These are phyloP conservation scores for Tricholoma sp. DNA, from an alignment of 768 basidiomycete genomes.

Conservation along the genomic window DNA sequence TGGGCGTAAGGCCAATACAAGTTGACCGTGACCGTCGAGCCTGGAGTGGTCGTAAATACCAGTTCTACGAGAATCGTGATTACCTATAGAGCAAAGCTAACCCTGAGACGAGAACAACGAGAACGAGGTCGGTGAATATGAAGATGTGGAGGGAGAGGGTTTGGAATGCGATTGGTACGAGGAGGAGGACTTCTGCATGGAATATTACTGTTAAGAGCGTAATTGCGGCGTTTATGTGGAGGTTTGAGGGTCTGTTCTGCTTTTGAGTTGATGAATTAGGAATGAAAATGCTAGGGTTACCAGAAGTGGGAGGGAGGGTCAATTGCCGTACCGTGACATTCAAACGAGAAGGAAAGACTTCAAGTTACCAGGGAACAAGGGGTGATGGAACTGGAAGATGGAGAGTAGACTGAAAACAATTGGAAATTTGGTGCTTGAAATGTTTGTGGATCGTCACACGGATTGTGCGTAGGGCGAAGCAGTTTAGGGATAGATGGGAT, in stretches of 20 bases:
- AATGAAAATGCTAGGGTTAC: conserved; percentile 56
- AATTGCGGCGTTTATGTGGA: conserved; percentile 38
- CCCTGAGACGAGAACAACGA: conserved; percentile 45
- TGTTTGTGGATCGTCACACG: conserved; percentile 55
- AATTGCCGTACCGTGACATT: neutral
- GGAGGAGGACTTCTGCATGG: conserved; percentile 74
- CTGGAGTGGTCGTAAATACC: conserved; percentile 29
- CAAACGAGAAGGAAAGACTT: conserved; percentile 5
- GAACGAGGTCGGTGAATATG: conserved; percentile 38
- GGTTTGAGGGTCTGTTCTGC: conserved; percentile 32
- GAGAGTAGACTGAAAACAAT: conserved; percentile 66
- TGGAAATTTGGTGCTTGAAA: conserved; percentile 48
- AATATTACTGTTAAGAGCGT: conserved; percentile 65
- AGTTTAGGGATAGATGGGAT: conserved; percentile 32
- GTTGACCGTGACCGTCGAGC: conserved; percentile 61
- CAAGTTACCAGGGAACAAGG: conserved; percentile 74
- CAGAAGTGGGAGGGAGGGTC: neutral
- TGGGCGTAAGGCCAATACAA: conserved; percentile 72
- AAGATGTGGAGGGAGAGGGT: conserved; percentile 37
- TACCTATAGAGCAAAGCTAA: conserved; percentile 47
- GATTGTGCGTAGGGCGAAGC: conserved; percentile 55
- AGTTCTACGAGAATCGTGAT: neutral
- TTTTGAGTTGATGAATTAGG: conserved; percentile 40
- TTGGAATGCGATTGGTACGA: conserved; percentile 58
- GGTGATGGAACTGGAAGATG: conserved; percentile 83